These are phyloP conservation scores for Talaromyces stipitatus DNA, from an alignment of 495 filamentous ascomycete genomes.

Conservation along the genomic window DNA sequence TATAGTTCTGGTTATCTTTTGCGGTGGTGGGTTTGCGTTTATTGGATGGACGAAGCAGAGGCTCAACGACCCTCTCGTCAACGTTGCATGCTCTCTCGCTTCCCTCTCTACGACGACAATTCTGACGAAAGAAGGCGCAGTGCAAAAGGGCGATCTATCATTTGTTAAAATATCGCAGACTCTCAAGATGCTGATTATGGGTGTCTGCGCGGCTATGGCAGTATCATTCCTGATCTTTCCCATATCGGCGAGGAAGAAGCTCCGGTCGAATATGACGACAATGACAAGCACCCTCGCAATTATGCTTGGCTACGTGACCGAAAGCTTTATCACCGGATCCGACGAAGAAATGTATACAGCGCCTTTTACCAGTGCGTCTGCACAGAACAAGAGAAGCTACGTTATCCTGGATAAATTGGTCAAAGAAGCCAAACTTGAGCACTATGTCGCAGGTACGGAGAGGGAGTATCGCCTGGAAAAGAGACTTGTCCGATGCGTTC, in stretches of 20 bases:
- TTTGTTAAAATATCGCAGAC: slow-evolving; percentile 80
- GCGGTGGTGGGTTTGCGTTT: slow-evolving; percentile 81
- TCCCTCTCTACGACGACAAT: slow-evolving; percentile 89
- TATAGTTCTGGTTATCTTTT: slow-evolving; percentile 77
- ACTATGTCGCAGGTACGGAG: slow-evolving; percentile 78
- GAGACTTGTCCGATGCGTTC: slow-evolving; percentile 74
- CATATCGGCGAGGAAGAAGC: slow-evolving; percentile 65
- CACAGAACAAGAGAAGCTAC: slow-evolving; percentile 62
- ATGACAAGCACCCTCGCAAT: slow-evolving; percentile 70
- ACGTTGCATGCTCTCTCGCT: slow-evolving; percentile 82
- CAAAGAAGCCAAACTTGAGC: slow-evolving; percentile 82
- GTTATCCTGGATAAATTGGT: slow-evolving; percentile 70
- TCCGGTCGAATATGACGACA: slow-evolving; percentile 68
- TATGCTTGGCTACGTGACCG: slow-evolving; percentile 75
- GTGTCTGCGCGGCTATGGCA: slow-evolving; percentile 62
- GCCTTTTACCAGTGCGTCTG: slow-evolving; percentile 57
- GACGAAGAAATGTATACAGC: slow-evolving; percentile 64
- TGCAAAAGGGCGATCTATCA: slow-evolving; percentile 72
- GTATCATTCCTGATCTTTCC: slow-evolving; percentile 77
- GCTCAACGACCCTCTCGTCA: slow-evolving; percentile 78
- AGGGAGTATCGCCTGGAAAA: slow-evolving; percentile 72
- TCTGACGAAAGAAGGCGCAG: slow-evolving; percentile 83
- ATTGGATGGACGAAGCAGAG: slow-evolving; percentile 91
- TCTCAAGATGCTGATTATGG: slow-evolving; percentile 86
- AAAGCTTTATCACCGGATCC: slow-evolving; percentile 76